A percentile compares a stretch with the other conserved stretches of the same genome.
These are phyloP conservation scores for Leccinum sublutescens DNA, from an alignment of 768 basidiomycete genomes.

Conservation along the genomic window DNA sequence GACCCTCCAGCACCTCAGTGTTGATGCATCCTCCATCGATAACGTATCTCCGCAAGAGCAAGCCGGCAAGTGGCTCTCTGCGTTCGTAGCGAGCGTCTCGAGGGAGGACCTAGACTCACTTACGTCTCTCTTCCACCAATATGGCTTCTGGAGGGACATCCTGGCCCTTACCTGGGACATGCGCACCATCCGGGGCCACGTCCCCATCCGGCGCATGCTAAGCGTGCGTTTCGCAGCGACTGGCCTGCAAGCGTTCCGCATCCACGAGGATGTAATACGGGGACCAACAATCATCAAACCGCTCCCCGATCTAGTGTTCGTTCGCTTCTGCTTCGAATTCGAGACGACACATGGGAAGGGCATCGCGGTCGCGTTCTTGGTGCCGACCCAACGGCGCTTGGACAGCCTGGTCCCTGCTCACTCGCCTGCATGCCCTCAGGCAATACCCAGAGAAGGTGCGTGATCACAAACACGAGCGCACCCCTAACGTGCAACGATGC, in stretches of 20 bases:
- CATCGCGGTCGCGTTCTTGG: conserved; percentile 52
- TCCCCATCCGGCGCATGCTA: too few relatives aligned
- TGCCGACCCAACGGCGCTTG: conserved; percentile 43
- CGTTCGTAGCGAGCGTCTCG: conserved; percentile 12
- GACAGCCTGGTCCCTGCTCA: conserved; percentile 61
- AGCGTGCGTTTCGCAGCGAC: conserved; percentile 28
- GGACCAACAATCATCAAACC: conserved; percentile 36
- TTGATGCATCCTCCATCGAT: conserved; percentile 13
- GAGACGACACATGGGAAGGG: conserved; percentile 46
- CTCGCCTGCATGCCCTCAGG: conserved; percentile 56
- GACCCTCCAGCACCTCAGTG: conserved; percentile 18
- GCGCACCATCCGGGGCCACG: conserved; percentile 42
- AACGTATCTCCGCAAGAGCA: conserved; percentile 7
- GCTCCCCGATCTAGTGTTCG: conserved; percentile 54
- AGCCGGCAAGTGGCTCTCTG: conserved; percentile 19
- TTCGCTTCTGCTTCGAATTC: conserved; percentile 57
- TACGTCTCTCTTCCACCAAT: conserved; percentile 21
- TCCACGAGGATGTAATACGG: conserved; percentile 26
- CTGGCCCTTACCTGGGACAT: conserved; percentile 55
- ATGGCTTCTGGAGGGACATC: conserved; percentile 49
- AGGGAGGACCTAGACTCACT: neutral
- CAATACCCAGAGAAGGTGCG: conserved; percentile 44
- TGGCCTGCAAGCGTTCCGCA: conserved; percentile 15
- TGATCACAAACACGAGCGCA: neutral
- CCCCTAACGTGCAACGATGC: neutral